Percentiles rank a stretch among this genome's conserved stretches.
These are phyloP conservation scores for Coriolopsis trogii DNA, from an alignment of 1,284 basidiomycete species.

Conservation along the genomic window DNA sequence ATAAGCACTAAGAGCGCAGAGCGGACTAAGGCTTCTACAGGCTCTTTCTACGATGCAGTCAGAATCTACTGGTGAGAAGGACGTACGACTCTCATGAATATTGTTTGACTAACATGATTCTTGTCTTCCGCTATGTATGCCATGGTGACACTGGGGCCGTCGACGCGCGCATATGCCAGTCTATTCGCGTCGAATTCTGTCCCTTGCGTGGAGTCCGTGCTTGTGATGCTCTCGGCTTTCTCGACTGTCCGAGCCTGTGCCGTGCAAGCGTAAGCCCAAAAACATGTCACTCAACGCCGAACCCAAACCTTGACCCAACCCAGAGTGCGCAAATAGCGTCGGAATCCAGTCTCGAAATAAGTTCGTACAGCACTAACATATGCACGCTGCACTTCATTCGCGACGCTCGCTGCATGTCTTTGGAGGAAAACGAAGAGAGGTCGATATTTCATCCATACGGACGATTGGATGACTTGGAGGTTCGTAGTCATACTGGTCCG, in stretches of 20 bases:
- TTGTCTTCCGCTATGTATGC: conserved; percentile 89
- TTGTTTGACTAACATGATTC: conserved; percentile 59
- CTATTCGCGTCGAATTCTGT: conserved; percentile 53
- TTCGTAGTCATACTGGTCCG: conserved; percentile 87
- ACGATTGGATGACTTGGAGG: conserved; percentile 90
- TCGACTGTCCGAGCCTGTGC: conserved; percentile 61
- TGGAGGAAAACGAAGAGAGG: conserved; percentile 87
- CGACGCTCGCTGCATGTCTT: conserved; percentile 80
- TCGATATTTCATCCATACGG: conserved; percentile 84
- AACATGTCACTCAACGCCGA: background rate
- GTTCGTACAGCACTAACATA: conserved; percentile 85
- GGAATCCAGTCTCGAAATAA: conserved; percentile 96
- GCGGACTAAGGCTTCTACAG: conserved; percentile 81
- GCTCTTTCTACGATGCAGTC: conserved; percentile 74
- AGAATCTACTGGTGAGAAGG: background rate
- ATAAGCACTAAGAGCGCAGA: conserved; percentile 87
- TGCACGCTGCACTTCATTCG: conserved; percentile 87
- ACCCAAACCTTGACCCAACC: conserved; percentile 69
- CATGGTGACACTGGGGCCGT: conserved; percentile 79
- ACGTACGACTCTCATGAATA: background rate
- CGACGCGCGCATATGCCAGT: conserved; percentile 69
- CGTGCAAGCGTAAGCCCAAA: background rate
- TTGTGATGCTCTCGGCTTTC: conserved; percentile 62
- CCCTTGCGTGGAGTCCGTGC: conserved; percentile 41
- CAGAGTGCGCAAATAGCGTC: conserved; percentile 86